Evolutionary conservation across 306 rosid species (phyloP), one percentile per base, ranked within the genome.

Genomic region (Medicago ruthenica): DNA sequence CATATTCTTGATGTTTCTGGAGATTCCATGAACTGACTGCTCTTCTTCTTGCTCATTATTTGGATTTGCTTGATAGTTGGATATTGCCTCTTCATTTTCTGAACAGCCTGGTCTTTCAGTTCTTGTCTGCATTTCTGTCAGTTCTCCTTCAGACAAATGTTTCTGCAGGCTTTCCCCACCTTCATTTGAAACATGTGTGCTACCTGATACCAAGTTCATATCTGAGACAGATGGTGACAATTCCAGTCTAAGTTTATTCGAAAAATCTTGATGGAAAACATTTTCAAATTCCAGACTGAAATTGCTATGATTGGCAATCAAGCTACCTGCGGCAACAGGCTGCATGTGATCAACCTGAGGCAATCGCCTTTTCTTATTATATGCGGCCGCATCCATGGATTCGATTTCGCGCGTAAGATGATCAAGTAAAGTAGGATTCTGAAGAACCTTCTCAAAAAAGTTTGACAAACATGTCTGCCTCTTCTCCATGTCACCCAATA

Each of bases 21-120:
- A 80, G 42, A 87, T 81, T 77, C 92, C 91, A 77, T 75, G 87
- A 73, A 76, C 84, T 9, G 85, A 40, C 65, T 83, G 82, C 36
- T 92, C 89, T 59, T 85, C 92, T 5, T 89, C 91, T 70, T 85
- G 91, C 78, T 91, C 98, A 16, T 85, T 90, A 50, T 53, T 75
- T 8, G 84, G 73, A 74, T 76, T 89, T 75, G 76, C 88, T 73
- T 88, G 83, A 63, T 87, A 85, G 85, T 85, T 89, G 77, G 97
- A 95, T 73, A 84, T 87, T 44, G 97, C 97, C 85, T 95, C 97
- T 86, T 95, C 99, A 86, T 88, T 92, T 79, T 92, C 97, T 16
- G 87, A 79, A 60, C 96, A 92, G 47, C 98, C 98, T 10, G 98
- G 99, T 76, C 98, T 96, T 83, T 96, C 99, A 0, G 89, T 66